These are phyloP conservation scores for Parmelia sp. DNA, from an alignment of 495 filamentous ascomycete species.

Conservation along the genomic window DNA sequence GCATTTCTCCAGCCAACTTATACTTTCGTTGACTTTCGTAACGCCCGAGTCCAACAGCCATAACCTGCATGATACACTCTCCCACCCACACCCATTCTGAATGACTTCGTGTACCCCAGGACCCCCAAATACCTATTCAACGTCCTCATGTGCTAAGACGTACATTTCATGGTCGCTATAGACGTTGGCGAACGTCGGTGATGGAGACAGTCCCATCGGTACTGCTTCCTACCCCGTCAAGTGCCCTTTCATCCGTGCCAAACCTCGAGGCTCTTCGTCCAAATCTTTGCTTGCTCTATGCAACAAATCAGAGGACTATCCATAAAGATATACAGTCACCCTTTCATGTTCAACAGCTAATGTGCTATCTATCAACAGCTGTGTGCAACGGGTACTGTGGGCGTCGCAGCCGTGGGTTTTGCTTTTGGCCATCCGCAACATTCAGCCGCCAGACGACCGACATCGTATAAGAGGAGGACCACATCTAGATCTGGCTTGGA, in stretches of 20 bases:
- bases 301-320: neutral
- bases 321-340: neutral
- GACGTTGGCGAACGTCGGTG: conserved; percentile 20
- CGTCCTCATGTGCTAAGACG: conserved; percentile 21
- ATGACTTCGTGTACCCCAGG: conserved; percentile 8
- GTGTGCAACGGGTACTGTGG: conserved; percentile 65
- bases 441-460: conserved; percentile 29
- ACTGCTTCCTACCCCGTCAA: conserved; percentile 16
- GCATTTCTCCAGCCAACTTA: neutral
- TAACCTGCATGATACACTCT: conserved; percentile 10
- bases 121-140: conserved; percentile 2
- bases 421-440: conserved; percentile 55
- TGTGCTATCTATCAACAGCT: conserved; percentile 41
- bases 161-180: conserved; percentile 7
- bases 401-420: conserved; percentile 58
- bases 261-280: neutral
- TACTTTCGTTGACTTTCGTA: conserved; percentile 6
- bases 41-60: conserved; percentile 8
- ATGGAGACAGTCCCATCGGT: conserved; percentile 31
- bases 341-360: conserved; percentile 6
- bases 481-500: conserved; percentile 37
- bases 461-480: conserved; percentile 41
- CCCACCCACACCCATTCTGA: neutral
- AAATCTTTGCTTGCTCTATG: conserved; percentile 8
- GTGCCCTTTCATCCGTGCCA: conserved; percentile 4